Percentiles rank a stretch among this genome's conserved stretches.
Conservation (phyloP, 2,329 filamentous ascomycete genomes). For the Aspergillus ochraceoroseus region DNA sequence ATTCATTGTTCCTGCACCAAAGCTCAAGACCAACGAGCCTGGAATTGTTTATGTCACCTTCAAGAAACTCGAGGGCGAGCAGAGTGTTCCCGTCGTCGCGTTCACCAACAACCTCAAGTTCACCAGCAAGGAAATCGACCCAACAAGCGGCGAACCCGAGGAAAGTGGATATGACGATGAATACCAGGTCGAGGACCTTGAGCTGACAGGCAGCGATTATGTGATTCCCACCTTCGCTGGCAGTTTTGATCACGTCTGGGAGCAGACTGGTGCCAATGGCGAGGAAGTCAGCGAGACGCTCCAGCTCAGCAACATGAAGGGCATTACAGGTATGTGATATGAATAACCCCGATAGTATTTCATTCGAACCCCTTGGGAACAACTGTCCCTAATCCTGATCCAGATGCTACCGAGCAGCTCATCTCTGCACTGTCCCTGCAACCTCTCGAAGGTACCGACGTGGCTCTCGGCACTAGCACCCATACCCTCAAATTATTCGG, state of each 20-base stretch:
- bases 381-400: conserved; percentile 26
- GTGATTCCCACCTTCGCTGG: conserved; percentile 88
- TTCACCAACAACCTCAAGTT: conserved; percentile 96
- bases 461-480: conserved; percentile 79
- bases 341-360: neutral
- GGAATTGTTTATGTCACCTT: conserved; percentile 95
- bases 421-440: conserved; percentile 82
- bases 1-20: conserved; percentile 85
- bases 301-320: conserved; percentile 81
- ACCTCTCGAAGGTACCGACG: conserved; percentile 88
- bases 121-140: conserved; percentile 96
- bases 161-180: conserved; percentile 93
- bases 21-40: conserved; percentile 75
- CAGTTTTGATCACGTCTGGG: conserved; percentile 94
- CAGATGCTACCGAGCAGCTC: conserved; percentile 89
- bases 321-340: conserved; percentile 70
- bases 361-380: too few species aligned
- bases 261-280: conserved; percentile 80
- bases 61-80: conserved; percentile 72
- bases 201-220: conserved; percentile 87
- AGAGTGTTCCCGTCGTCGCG: conserved; percentile 68
- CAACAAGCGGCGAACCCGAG: conserved; percentile 86
- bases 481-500: conserved; percentile 94
- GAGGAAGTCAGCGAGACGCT: conserved; percentile 89
- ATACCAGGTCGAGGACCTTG: conserved; percentile 92